Percentiles rank a stretch among this genome's conserved stretches.
These are phyloP conservation scores for Leishmania guyanensis DNA, from an alignment of 208 protist species.

Conservation along the genomic window DNA sequence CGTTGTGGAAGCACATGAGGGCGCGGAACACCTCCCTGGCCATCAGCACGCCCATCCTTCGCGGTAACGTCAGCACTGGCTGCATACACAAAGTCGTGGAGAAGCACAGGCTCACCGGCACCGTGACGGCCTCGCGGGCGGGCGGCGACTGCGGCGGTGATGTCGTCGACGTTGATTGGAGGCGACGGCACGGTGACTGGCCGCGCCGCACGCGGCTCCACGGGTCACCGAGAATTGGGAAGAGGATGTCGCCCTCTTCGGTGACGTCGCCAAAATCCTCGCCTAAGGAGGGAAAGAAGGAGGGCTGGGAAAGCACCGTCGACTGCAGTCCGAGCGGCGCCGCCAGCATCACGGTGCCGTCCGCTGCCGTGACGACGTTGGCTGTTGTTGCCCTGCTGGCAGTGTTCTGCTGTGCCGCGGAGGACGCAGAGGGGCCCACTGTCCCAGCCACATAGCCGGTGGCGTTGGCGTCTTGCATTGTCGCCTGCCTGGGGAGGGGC, in stretches of 20 bases:
- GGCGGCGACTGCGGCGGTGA: not conserved
- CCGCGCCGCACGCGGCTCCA: constrained; percentile 10
- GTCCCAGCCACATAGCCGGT: not conserved
- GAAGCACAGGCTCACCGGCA: constrained; percentile 7
- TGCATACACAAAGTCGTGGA: constrained; percentile 38
- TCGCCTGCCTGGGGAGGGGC: not conserved
- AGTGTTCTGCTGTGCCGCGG: not conserved
- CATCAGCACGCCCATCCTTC: constrained; percentile 52
- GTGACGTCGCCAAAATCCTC: constrained; percentile 40
- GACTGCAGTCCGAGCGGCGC: constrained; percentile 62
- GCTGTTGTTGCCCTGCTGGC: not conserved
- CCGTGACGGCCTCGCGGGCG: not conserved
- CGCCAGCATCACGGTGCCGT: constrained; percentile 39
- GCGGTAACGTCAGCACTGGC: constrained; percentile 55
- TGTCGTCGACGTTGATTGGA: not conserved
- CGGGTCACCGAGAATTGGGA: constrained; percentile 46
- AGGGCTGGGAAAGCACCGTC: constrained; percentile 51
- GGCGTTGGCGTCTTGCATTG: not conserved
- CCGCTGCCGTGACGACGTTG: constrained; percentile 16
- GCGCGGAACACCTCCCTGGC: constrained; percentile 62
- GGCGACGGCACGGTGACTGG: not conserved
- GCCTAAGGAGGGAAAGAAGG: constrained; percentile 32
- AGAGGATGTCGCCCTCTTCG: constrained; percentile 80
- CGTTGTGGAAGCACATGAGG: constrained; percentile 72
- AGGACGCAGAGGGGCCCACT: not conserved